Base-by-base conservation (phyloP, 139 green algal species). In the Penium margaritaceum region DNA sequence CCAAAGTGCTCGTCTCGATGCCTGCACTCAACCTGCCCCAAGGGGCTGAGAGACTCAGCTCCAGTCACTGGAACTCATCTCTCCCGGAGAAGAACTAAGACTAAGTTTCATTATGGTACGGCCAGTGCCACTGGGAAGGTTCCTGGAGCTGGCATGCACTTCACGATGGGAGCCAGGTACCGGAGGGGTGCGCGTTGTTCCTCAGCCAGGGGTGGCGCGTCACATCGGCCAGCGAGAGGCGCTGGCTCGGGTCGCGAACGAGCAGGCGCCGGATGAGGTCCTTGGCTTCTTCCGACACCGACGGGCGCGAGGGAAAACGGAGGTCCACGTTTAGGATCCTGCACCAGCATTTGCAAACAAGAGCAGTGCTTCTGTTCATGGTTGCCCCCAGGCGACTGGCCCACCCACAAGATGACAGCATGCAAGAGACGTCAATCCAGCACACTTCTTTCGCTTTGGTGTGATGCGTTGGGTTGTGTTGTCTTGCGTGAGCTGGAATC, bases 321-420 rank as follows among this genome's bases (percentile, higher is more conserved):
- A 96, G 80, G 85, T 96, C 90, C 47, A 97, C 91, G 0, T 78
- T 74, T n/a, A 94, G 77, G 58, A 98, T 98, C 9, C 74, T 72
- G 71, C 53, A 5, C 12, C 14, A 7, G 15, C 9, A 36, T 30
- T 39, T 64, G 30, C 55, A 64, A 19, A 14, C n/a, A 14, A n/a
- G n/a, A n/a, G n/a, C n/a, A n/a, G n/a, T n/a, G n/a, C n/a, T n/a
- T n/a, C n/a, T n/a, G n/a, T n/a, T n/a, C n/a, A n/a, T n/a, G n/a
- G n/a, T n/a, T n/a, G n/a, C n/a, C n/a, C n/a, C n/a, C n/a, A n/a
- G n/a, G n/a, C n/a, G n/a, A n/a, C n/a, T n/a, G n/a, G n/a, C n/a
- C n/a, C n/a, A n/a, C n/a, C 9, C 55, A 14, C 7, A 30, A 14
- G 30, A 64, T 64, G 30, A 64, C 9, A 36, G 9, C 9, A 64